phyloP scores from a whole-genome alignment of 225 moss, liverwort and hornwort species.

The Pseudisothecium myosuroides region DNA sequence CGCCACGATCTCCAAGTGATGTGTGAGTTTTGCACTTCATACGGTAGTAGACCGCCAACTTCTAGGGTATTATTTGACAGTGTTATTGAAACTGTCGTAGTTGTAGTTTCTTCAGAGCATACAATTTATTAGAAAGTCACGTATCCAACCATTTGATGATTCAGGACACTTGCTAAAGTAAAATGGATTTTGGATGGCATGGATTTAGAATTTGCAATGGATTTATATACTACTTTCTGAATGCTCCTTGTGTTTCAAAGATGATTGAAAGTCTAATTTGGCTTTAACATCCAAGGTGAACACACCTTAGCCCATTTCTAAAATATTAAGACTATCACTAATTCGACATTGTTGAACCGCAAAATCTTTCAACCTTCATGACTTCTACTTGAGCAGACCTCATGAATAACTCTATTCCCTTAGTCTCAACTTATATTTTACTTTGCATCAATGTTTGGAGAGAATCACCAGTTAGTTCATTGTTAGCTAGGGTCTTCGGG shows the following conservation, averaged over 20 bases:
- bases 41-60: neutral
- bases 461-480: rapidly evolving
- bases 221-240: neutral
- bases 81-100: neutral
- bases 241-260: neutral
- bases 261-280: neutral
- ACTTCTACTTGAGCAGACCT: neutral
- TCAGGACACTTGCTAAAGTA: neutral
- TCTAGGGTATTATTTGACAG: slow-evolving; percentile 14
- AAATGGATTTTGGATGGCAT: neutral
- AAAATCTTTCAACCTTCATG: neutral
- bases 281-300: neutral
- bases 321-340: too few relatives aligned
- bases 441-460: neutral
- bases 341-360: neutral
- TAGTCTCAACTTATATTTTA: neutral
- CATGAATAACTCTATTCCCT: neutral
- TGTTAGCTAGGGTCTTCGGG: neutral
- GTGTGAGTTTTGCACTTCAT: neutral
- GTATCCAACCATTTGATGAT: neutral
- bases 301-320: neutral
- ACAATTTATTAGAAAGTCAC: neutral
- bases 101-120: neutral
- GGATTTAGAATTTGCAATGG: neutral
- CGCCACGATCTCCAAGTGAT: slow-evolving; percentile 30